A percentile compares a stretch with the other conserved stretches of the same genome.
These are phyloP conservation scores for Coniosporium tulheliwenetii DNA, from an alignment of 2,329 filamentous ascomycete species.

Conservation along the genomic window DNA sequence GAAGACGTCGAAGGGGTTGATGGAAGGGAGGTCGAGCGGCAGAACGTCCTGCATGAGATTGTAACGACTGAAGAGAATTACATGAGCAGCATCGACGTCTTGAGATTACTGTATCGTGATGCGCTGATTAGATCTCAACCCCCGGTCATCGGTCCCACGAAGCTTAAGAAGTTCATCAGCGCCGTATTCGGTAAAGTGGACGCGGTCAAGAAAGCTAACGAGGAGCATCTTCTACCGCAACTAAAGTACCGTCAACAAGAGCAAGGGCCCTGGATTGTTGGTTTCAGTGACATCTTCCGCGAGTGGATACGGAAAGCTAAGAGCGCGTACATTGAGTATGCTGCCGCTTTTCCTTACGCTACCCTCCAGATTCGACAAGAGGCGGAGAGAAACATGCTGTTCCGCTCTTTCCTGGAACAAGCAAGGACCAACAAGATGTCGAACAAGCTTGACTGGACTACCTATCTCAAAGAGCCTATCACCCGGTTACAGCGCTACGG, in stretches of 20 bases:
- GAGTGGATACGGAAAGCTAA: slow-evolving; percentile 97
- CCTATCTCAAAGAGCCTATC: slow-evolving; percentile 84
- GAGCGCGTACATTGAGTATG: slow-evolving; percentile 80
- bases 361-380: slow-evolving; percentile 74
- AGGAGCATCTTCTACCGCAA: slow-evolving; percentile 80
- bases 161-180: slow-evolving; percentile 62
- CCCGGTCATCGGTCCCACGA: slow-evolving; percentile 64
- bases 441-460: slow-evolving; percentile 80
- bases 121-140: slow-evolving; percentile 58
- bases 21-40: slow-evolving; percentile 80
- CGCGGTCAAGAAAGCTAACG: slow-evolving; percentile 76
- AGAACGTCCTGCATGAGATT: slow-evolving; percentile 91
- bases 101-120: slow-evolving; percentile 75
- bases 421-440: slow-evolving; percentile 65
- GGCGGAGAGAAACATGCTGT: slow-evolving; percentile 67
- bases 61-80: slow-evolving; percentile 85
- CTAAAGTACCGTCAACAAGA: slow-evolving; percentile 95
- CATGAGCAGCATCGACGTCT: slow-evolving; percentile 76
- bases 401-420: slow-evolving; percentile 71
- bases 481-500: slow-evolving; percentile 84
- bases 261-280: slow-evolving; percentile 84
- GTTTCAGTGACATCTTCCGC: slow-evolving; percentile 92
- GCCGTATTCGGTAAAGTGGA: slow-evolving; percentile 88
- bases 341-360: slow-evolving; percentile 71
- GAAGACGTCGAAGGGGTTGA: slow-evolving; percentile 55